Base-by-base conservation (phyloP, 2,329 filamentous ascomycete species). In the Arthrobotrys conoides region DNA sequence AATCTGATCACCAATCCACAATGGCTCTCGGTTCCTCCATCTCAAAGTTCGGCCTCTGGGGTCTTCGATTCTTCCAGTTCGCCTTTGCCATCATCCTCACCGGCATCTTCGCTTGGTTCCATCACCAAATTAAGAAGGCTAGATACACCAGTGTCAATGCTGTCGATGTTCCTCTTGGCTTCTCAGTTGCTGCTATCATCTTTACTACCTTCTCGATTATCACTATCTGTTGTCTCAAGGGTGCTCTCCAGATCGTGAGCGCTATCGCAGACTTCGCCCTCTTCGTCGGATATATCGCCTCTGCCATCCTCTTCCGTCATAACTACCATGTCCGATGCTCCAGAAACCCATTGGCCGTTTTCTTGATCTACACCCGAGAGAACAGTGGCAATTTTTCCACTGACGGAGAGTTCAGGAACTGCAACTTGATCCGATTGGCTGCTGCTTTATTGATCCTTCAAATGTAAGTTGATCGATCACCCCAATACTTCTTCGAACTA, bases 261-360 rank as follows among this genome's bases (percentile, higher is more conserved):
- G 79, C 80, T 6, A 57, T 80, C 33, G 75, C 81, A 33, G 81
- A 82, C 72, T 80, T 82, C 46, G 44, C n/a, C n/a, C 41, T 82
- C 6, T 81, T 78, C 14, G 70, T 78, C 8, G 80, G 81, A 36
- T 82, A 82, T 68, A 51, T 82, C 33, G 71, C 79, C 8, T 81
- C 76, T 33, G 55, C 77, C n/a, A 70, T 73, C 18, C 48, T 82
- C 0, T 77, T 80, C 33, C 73, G 79, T 14, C 67, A 81, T 14
- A 82, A 82, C 70, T 82, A 75, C 71, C 80, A 76, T 49, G 24
- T 55, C 10, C 71, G 70, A 24, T 71, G 77, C 8, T 24, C 49
- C 5, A 65, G 48, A n/a, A 82, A 82, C 48, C 79, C 69, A 6
- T 70, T 82, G 24, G 53, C 64, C 8, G 64, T 71, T 30, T 79